Evolutionary conservation across 1,284 basidiomycete species (phyloP).

Genomic region (Ceratobasidium sp.): DNA sequence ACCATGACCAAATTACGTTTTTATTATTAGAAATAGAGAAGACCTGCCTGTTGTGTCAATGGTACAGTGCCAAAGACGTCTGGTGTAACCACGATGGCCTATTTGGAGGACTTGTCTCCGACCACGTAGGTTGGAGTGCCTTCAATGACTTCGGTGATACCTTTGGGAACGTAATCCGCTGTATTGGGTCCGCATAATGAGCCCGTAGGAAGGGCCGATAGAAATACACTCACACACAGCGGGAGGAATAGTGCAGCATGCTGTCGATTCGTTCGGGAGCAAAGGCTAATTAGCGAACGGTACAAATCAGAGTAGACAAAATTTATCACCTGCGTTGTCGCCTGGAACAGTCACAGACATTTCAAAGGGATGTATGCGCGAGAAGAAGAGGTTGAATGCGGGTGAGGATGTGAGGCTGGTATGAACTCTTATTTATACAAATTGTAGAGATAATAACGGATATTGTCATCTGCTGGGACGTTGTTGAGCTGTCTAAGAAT

Average conservation of each 20-base stretch:
- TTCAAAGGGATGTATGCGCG: conserved; percentile 7
- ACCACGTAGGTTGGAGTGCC: conserved; percentile 19
- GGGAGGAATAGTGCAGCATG: conserved; percentile 39
- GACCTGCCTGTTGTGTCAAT: conserved; percentile 30
- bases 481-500: background rate
- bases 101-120: conserved; percentile 25
- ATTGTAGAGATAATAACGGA: background rate
- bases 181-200: background rate
- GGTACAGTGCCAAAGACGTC: conserved; percentile 34
- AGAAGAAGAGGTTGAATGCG: no score
- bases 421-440: background rate
- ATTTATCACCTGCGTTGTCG: conserved; percentile 28
- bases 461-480: background rate
- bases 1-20: background rate
- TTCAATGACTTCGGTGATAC: conserved; percentile 4
- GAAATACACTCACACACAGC: conserved; percentile 11
- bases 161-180: conserved; percentile 36
- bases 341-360: conserved; percentile 28
- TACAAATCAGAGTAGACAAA: no score
- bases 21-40: background rate
- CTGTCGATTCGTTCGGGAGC: background rate
- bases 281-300: background rate
- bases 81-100: conserved; percentile 27
- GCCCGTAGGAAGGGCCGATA: background rate
- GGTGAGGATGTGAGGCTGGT: background rate